Base-by-base conservation (phyloP, 1,139 yeast species). In the Hyphopichia wangnamkhiaoensis region DNA sequence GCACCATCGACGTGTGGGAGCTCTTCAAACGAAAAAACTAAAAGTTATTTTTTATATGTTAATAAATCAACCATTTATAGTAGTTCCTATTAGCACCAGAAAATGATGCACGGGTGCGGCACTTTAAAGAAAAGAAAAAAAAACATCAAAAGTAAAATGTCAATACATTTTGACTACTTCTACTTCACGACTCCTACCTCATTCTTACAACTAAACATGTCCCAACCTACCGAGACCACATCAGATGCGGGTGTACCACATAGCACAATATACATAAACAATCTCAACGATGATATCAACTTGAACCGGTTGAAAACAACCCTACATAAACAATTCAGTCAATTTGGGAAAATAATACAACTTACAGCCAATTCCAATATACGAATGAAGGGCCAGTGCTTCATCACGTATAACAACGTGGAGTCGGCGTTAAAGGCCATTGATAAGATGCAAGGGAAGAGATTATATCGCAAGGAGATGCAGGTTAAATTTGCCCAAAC, bases 311-410 rank as follows among this genome's bases (percentile, higher is more conserved):
- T 88, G 24, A 78, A 75, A 44, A 48, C 54, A 1, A 69, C 66
- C 12, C 67, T 88, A 5, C 46, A 49, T 4, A 53, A 59, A 2
- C 45, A 70, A 2, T 82, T 83, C 33, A 43, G 58, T 3, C 55
- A 67, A 13, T 79, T 69, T 55, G 84, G 87, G 0, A 56, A 63
- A 0, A 68, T 85, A 1, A 47, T 73, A 10, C 79, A 76, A 31
- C 63, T 89, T 6, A 70, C 79, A 1, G 80, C 90, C 1, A 82
- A 80, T 45, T 74, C 74, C 46, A 83, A 81, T 51, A 53, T 86
- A 20, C 74, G 71, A 42, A 71, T 86, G 75, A 73, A 82, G 41
- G 96, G 96, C 2, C 97, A 90, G 59, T 96, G 96, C 1, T 93
- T 90, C 59, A 72, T 93, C 5, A 83, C 91, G 0, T 82, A 81